Base-by-base conservation (phyloP, 2,329 filamentous ascomycete species). In the Colletotrichum coccodes region DNA sequence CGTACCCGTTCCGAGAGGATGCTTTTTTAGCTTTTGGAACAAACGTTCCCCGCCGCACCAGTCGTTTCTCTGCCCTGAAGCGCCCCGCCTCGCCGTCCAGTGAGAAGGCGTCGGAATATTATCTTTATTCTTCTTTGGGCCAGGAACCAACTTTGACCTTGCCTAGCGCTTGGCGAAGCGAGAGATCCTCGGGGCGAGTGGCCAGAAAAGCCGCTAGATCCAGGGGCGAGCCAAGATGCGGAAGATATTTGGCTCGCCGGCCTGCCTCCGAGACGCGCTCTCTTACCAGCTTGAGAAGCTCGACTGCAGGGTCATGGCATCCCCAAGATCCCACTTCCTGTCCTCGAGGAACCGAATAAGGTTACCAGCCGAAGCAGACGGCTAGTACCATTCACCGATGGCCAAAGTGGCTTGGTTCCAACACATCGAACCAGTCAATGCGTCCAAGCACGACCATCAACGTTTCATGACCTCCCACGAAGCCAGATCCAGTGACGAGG, bases 11-110 rank as follows among this genome's bases (percentile, higher is more conserved):
- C 40, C 56, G 40, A 58, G n/a, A 44, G 38, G 14, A 26, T 21
- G 9, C 30, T 9, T 5, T 3, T 44, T 68, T 59, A 59, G n/a
- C 46, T 64, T 60, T 59, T 16, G 23, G 28, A 40, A 36, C 60
- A 68, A 68, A 59, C 60, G n/a, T 40, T 59, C n/a, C 40, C 46
- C 53, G 53, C 53, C 65, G 65, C 60, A 68, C 46, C 53, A 64
- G 28, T 47, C 36, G 9, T 14, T 14, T 42, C 38, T 34, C 44
- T 23, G 46, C 47, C 46, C 52, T 23, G 46, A 21, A 30, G 40
- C 60, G 47, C 21, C 34, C 23, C 28, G 42, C 21, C 30, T 42
- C 28, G 26, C 23, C 30, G 34, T 26, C 60, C 60, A 56, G 50
- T 44, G 9, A 32, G 50, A 28, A 44, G 18, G n/a, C 18, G 14